Base-by-base conservation (phyloP, 2,329 filamentous ascomycete genomes). In the Ophiocordyceps robertsii region DNA sequence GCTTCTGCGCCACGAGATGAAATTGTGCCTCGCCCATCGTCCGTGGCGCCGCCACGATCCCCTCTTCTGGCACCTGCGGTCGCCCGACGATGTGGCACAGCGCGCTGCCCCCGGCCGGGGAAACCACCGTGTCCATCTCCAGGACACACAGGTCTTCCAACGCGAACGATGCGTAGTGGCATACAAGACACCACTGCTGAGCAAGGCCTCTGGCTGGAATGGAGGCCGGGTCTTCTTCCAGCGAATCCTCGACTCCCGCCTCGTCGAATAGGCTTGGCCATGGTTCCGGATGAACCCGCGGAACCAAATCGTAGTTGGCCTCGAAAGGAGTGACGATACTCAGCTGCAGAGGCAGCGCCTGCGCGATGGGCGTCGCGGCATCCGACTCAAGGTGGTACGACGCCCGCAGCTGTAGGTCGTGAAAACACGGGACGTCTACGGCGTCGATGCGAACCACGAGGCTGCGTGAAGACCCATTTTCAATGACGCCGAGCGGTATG, bases 261-360 rank as follows among this genome's bases (percentile, higher is more conserved):
- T 74, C 66, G 41, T 79, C 72, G 60, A 96, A 98, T 52, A 93
- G 80, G 57, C 82, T 88, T 1, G 92, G 89, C 90, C 92, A 98
- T 3, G 77, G 70, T 39, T 83, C 80, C 0, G 73, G 61, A 58
- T 95, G 83, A 4, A 95, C 68, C 10, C 83, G 75, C 11, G 92
- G 88, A 12, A 81, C 72, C 47, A 96, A 77, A 47, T 93, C 86
- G 59, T 94, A 95, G 54, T 84, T 92, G 14, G 88, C 85, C 62
- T 95, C 88, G 53, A 98, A 96, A 0, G 90, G 87, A 40, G 79
- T 81, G 42, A 86, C 77, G 43, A 95, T 73, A 32, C 78, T 74
- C 6, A 96, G 60, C 42, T 82, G 79, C 33, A 84, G 72, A 1
- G 77, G 70, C 19, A 82, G 64, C 2, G 73, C 76, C 59, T 93